Conservation (phyloP, 1,284 basidiomycete species). For the Filobasidium uniguttulatum region DNA sequence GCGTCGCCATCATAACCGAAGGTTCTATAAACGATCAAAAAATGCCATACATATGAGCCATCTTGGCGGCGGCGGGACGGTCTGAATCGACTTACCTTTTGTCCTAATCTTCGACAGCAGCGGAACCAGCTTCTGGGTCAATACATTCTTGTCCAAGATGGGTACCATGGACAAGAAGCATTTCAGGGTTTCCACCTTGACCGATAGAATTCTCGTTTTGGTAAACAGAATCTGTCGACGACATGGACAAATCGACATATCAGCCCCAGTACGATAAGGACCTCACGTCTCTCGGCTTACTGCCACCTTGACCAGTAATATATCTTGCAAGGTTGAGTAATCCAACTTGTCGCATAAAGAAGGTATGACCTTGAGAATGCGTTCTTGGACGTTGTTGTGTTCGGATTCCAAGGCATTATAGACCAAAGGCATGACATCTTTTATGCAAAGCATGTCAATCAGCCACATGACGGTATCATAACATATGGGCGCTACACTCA, state of each 20-base stretch:
- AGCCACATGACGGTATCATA: neutral
- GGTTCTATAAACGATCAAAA: slow-evolving; percentile 46
- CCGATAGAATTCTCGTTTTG: slow-evolving; percentile 66
- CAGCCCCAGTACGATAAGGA: neutral
- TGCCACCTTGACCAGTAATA: slow-evolving; percentile 73
- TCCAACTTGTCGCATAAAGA: slow-evolving; percentile 84
- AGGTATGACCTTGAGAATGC: slow-evolving; percentile 71
- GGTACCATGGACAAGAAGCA: slow-evolving; percentile 88
- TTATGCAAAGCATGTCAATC: no score
- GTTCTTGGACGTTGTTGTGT: slow-evolving; percentile 77
- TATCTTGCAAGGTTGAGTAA: slow-evolving; percentile 75
- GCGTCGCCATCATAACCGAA: slow-evolving; percentile 81
- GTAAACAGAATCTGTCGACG: slow-evolving; percentile 62
- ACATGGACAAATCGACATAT: neutral
- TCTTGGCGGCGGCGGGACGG: no score
- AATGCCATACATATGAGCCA: no score
- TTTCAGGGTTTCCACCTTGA: slow-evolving; percentile 76
- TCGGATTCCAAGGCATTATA: slow-evolving; percentile 93
- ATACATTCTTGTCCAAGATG: slow-evolving; percentile 77
- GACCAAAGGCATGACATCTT: slow-evolving; percentile 88
- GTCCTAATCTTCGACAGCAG: slow-evolving; percentile 88
- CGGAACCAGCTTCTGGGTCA: slow-evolving; percentile 91
- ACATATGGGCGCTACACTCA: neutral
- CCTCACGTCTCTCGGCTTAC: slow-evolving; percentile 40
- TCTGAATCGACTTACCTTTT: slow-evolving; percentile 43